Evolutionary conservation across 495 filamentous ascomycete genomes (phyloP).

Genomic region (Neurospora tetrasperma): DNA sequence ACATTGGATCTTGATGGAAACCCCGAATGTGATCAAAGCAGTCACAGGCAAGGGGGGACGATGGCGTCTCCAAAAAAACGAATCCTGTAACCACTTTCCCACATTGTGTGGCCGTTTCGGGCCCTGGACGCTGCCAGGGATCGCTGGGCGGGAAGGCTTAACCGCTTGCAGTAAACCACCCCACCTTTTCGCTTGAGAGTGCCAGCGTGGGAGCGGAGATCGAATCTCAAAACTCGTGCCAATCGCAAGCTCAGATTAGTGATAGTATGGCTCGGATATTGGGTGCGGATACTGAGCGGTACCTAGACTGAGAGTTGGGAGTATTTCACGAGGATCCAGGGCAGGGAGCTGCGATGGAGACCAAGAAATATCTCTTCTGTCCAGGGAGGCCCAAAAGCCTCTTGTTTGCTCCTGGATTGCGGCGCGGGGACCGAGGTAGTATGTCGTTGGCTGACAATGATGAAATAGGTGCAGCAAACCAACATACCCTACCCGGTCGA

Average conservation of each 20-base stretch:
- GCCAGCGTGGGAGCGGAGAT: not conserved
- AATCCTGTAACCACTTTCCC: not conserved
- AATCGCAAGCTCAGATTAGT: not conserved
- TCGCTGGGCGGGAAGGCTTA: not conserved
- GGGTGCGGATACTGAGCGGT: not conserved
- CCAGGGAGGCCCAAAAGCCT: not conserved
- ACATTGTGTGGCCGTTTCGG: not conserved
- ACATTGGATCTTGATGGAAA: not conserved
- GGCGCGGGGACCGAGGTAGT: not conserved
- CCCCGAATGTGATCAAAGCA: not conserved
- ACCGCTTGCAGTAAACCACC: not conserved
- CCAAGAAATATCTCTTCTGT: not conserved
- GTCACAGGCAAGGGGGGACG: not conserved
- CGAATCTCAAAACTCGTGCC: not conserved
- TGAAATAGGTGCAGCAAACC: not conserved
- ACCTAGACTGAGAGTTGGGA: not conserved
- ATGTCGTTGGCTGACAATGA: not conserved
- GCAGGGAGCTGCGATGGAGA: not conserved
- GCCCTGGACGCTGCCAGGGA: not conserved
- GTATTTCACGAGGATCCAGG: not conserved
- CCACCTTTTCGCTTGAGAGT: not conserved
- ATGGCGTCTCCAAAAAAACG: not conserved
- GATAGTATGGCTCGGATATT: not conserved
- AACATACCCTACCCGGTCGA: not conserved
- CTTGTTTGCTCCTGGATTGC: not conserved